These are phyloP conservation scores for Nicotiana benthamiana DNA, from an alignment of 257 asterid genomes.

Conservation along the genomic window DNA sequence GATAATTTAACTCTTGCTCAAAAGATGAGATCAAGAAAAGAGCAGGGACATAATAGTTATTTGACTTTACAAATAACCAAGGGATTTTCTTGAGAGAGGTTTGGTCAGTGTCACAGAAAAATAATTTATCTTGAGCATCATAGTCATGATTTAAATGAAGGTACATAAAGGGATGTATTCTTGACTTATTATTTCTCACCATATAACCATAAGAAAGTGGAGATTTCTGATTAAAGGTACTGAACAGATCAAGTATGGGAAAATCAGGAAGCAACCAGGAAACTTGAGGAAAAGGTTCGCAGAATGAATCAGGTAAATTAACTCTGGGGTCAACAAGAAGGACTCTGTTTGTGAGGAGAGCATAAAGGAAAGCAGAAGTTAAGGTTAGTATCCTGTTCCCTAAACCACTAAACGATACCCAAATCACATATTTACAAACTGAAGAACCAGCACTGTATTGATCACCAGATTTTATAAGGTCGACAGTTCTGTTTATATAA, in stretches of 20 bases:
- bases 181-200: slow-evolving; percentile 33
- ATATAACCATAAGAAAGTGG: slow-evolving; percentile 46
- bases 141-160: slow-evolving; percentile 65
- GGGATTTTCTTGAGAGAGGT: slow-evolving; percentile 31
- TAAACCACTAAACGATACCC: slow-evolving; percentile 65
- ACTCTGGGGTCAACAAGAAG: slow-evolving; percentile 57
- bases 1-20: slow-evolving; percentile 37
- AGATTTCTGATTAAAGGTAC: slow-evolving; percentile 37
- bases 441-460: slow-evolving; percentile 12
- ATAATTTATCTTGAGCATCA: slow-evolving; percentile 46
- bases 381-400: slow-evolving; percentile 67
- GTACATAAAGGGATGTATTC: slow-evolving; percentile 34
- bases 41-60: slow-evolving; percentile 63
- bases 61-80: slow-evolving; percentile 53
- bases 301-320: slow-evolving; percentile 62
- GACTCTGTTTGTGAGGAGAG: slow-evolving; percentile 72
- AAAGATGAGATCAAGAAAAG: slow-evolving; percentile 60
- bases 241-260: slow-evolving; percentile 32
- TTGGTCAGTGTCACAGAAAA: slow-evolving; percentile 68
- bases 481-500: slow-evolving; percentile 46
- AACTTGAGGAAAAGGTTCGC: slow-evolving; percentile 73
- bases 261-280: slow-evolving; percentile 85
- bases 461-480: slow-evolving; percentile 35
- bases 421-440: slow-evolving; percentile 61
- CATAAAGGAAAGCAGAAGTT: slow-evolving; percentile 74